Evolutionary conservation across 148 eudicot genomes (phyloP).

Genomic region (Arbutus unedo): DNA sequence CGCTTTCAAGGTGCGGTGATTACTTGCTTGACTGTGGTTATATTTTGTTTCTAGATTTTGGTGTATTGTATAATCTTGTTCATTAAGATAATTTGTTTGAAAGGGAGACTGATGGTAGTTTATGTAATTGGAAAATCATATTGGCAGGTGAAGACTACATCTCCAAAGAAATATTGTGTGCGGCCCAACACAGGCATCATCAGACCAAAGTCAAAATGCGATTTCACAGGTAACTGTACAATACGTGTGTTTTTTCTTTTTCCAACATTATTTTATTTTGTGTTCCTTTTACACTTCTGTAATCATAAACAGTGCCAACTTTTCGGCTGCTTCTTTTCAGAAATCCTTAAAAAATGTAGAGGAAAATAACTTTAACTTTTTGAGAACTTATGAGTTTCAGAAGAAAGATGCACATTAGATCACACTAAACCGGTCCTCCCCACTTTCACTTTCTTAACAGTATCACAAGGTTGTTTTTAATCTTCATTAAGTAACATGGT

Average conservation of each 20-base stretch:
- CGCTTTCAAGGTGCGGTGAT: constrained; percentile 61
- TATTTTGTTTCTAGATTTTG: background rate
- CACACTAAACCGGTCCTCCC: background rate
- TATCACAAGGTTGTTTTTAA: background rate
- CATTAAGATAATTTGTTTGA: background rate
- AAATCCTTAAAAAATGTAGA: background rate
- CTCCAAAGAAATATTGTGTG: constrained; percentile 70
- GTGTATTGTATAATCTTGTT: background rate
- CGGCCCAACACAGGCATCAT: constrained; percentile 55
- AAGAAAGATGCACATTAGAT: background rate
- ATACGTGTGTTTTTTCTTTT: background rate
- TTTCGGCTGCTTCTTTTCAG: background rate
- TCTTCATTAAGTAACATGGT: background rate
- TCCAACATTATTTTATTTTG: background rate
- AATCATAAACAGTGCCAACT: background rate
- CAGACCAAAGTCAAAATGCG: constrained; percentile 48
- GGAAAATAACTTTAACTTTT: background rate
- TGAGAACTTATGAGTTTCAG: background rate
- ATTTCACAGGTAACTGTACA: constrained; percentile 42
- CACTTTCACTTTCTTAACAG: background rate
- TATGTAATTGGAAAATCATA: constrained; percentile 10
- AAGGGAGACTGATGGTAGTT: constrained; percentile 12
- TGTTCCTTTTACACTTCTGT: constrained; percentile 1
- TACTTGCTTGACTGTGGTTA: background rate
- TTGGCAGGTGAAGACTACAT: constrained; percentile 71